Conservation (phyloP, 805 yeast genomes). For the Torulaspora indica region DNA sequence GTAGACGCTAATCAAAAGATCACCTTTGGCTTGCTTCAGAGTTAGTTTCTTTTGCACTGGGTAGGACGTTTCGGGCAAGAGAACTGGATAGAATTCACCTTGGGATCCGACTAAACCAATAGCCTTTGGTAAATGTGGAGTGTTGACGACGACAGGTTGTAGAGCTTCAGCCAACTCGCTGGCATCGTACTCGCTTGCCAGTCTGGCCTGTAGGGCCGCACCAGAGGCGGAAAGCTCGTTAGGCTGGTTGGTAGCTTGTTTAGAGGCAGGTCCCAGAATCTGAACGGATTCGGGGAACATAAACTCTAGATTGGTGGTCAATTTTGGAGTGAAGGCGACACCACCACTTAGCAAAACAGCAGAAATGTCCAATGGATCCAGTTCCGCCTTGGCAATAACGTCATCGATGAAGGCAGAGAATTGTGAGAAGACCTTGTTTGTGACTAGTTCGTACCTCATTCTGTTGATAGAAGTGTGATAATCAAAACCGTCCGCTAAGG, state of each 20-base stretch:
- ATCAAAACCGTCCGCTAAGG: constrained; percentile 90
- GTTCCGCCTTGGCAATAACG: constrained; percentile 73
- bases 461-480: constrained; percentile 91
- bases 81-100: constrained; percentile 66
- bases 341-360: constrained; percentile 94
- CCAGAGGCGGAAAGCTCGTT: constrained; percentile 89
- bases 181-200: constrained; percentile 74
- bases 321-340: constrained; percentile 85
- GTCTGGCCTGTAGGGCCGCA: constrained; percentile 92
- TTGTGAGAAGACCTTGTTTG: constrained; percentile 69
- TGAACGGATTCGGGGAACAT: constrained; percentile 71
- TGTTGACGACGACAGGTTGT: constrained; percentile 75
- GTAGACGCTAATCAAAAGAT: constrained; percentile 64
- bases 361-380: constrained; percentile 80
- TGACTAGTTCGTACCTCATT: constrained; percentile 84
- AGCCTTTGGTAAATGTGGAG: constrained; percentile 79
- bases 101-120: constrained; percentile 76
- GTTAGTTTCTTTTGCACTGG: constrained; percentile 78
- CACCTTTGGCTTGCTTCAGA: constrained; percentile 55
- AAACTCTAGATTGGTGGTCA: constrained; percentile 65
- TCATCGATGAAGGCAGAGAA: constrained; percentile 72
- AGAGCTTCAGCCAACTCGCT: constrained; percentile 77
- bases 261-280: constrained; percentile 70
- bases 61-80: constrained; percentile 80
- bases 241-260: constrained; percentile 77